Conservation (phyloP, 495 filamentous ascomycete genomes). For the Podospora conica region DNA sequence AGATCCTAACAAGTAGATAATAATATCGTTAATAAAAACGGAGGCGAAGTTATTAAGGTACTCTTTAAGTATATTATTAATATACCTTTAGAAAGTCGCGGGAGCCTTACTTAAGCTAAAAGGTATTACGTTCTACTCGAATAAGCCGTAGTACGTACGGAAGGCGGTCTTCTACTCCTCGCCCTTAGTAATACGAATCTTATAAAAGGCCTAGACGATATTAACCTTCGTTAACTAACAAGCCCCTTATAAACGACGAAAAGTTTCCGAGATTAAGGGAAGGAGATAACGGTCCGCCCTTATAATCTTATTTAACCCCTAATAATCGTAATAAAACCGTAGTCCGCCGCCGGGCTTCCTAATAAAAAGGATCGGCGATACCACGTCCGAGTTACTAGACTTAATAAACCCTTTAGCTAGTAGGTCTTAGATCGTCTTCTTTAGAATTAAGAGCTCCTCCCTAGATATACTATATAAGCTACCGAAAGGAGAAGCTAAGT, state of each 20-base stretch:
- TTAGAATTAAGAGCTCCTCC: too few relatives aligned
- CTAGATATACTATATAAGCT: too few relatives aligned
- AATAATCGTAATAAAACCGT: not conserved
- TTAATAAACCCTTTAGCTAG: too few relatives aligned
- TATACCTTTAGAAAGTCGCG: not conserved
- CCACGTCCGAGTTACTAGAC: too few relatives aligned
- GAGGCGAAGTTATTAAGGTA: not conserved
- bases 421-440: too few relatives aligned
- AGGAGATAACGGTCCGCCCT: not conserved
- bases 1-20: not conserved
- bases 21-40: not conserved
- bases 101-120: not conserved
- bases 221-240: not conserved
- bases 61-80: not conserved
- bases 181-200: not conserved
- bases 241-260: not conserved
- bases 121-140: not conserved
- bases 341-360: not conserved
- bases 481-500: too few relatives aligned
- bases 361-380: not conserved
- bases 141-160: not conserved
- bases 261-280: not conserved
- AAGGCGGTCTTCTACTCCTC: not conserved
- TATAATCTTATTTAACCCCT: not conserved
- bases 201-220: not conserved